Evolutionary conservation across 2,329 filamentous ascomycete species (phyloP).

Genomic region (Phoma sp.): DNA sequence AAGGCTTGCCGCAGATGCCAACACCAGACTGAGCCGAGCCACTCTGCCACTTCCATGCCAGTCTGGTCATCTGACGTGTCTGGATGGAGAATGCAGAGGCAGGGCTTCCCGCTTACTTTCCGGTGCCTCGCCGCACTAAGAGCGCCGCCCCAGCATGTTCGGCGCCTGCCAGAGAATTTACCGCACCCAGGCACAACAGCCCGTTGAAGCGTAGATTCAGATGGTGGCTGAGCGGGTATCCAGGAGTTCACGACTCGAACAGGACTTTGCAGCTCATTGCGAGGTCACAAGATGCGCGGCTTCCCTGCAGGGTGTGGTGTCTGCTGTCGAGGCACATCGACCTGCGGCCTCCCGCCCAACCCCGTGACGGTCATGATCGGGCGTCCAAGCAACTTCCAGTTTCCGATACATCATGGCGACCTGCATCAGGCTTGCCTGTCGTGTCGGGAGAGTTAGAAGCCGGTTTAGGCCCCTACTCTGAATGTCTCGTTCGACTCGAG

Average conservation of each 20-base stretch:
- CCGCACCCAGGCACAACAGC: constrained; percentile 42
- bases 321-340: constrained; percentile 37
- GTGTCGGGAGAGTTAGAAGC: constrained; percentile 38
- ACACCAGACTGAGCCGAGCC: constrained; percentile 33
- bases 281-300: constrained; percentile 41
- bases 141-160: constrained; percentile 25
- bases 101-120: constrained; percentile 34
- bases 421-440: constrained; percentile 42
- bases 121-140: constrained; percentile 33
- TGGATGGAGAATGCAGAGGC: constrained; percentile 32
- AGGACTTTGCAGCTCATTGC: constrained; percentile 31
- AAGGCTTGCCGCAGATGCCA: constrained; percentile 38
- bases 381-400: constrained; percentile 37
- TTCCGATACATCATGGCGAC: constrained; percentile 40
- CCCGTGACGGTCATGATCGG: constrained; percentile 40
- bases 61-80: constrained; percentile 43
- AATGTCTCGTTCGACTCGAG: constrained; percentile 43
- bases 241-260: constrained; percentile 34
- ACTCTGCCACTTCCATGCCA: constrained; percentile 27
- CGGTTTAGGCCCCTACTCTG: constrained; percentile 26
- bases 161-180: constrained; percentile 37
- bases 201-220: constrained; percentile 42
- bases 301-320: constrained; percentile 40
- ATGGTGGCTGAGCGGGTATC: constrained; percentile 45
- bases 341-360: constrained; percentile 47